Conservation (phyloP, 2,329 filamentous ascomycete species). For the Colletotrichum orbiculare region DNA sequence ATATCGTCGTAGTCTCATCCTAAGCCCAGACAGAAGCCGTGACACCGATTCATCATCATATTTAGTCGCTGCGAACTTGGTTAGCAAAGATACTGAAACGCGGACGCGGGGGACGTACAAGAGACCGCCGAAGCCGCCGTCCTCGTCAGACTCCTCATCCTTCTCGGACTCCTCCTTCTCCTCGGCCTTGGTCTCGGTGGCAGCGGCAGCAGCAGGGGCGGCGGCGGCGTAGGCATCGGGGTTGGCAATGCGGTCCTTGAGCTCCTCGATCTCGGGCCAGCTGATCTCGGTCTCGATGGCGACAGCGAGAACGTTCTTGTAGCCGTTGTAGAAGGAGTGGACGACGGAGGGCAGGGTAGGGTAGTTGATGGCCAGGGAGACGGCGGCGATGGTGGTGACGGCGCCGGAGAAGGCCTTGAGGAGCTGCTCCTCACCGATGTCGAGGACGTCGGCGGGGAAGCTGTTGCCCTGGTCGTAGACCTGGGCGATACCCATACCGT, state of each 20-base stretch:
- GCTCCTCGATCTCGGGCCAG: slow-evolving; percentile 95
- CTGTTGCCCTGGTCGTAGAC: slow-evolving; percentile 98
- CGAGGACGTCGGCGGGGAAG: slow-evolving; percentile 86
- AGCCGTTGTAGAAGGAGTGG: slow-evolving; percentile 95
- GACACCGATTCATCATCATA: slow-evolving; percentile 51
- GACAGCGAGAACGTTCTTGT: slow-evolving; percentile 96
- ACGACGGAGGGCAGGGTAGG: slow-evolving; percentile 96
- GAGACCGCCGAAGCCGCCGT: slow-evolving; percentile 82
- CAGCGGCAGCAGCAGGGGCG: slow-evolving; percentile 75
- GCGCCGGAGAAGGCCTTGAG: slow-evolving; percentile 83
- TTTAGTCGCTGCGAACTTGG: slow-evolving; percentile 62
- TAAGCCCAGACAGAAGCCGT: slow-evolving; percentile 54
- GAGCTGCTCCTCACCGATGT: slow-evolving; percentile 95
- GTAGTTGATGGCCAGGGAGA: slow-evolving; percentile 95
- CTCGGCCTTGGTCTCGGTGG: slow-evolving; percentile 65
- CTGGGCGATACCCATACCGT: slow-evolving; percentile 95
- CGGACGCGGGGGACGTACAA: slow-evolving; percentile 62
- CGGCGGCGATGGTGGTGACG: slow-evolving; percentile 85
- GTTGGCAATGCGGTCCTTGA: slow-evolving; percentile 99
- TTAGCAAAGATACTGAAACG: slow-evolving; percentile 48
- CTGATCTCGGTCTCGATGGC: slow-evolving; percentile 90
- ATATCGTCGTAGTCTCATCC: slow-evolving; percentile 56
- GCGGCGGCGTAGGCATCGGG: slow-evolving; percentile 93
- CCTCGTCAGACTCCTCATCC: slow-evolving; percentile 75
- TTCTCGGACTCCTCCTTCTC: slow-evolving; percentile 75